phyloP scores from a whole-genome alignment of 352 stramenopile species.

The Phytophthora ramorum region DNA sequence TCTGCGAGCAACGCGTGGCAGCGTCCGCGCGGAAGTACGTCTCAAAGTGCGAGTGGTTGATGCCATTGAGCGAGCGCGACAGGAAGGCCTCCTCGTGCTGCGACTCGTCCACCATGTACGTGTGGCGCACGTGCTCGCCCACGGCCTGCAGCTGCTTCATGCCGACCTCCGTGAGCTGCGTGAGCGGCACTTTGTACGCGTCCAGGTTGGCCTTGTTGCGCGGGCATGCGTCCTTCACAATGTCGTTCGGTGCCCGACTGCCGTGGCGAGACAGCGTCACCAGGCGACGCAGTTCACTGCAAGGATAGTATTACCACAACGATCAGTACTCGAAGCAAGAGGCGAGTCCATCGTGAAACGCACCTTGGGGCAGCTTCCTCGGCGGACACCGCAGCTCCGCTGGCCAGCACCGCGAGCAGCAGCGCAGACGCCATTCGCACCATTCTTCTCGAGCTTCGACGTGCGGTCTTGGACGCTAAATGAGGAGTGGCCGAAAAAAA shows the following conservation, averaged over 20 bases:
- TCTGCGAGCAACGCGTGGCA: slow-evolving; percentile 83
- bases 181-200: slow-evolving; percentile 80
- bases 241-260: slow-evolving; percentile 78
- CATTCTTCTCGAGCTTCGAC: slow-evolving; percentile 10
- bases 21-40: slow-evolving; percentile 87
- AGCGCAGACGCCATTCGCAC: slow-evolving; percentile 21
- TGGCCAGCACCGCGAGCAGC: slow-evolving; percentile 24
- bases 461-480: slow-evolving; percentile 2
- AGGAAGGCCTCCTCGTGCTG: slow-evolving; percentile 64
- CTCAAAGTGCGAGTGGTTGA: slow-evolving; percentile 82
- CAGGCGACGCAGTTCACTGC: slow-evolving; percentile 75
- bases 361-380: slow-evolving; percentile 26
- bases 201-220: slow-evolving; percentile 73
- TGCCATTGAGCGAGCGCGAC: slow-evolving; percentile 71
- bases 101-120: slow-evolving; percentile 63
- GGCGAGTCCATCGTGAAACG: not conserved
- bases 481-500: slow-evolving; percentile 14
- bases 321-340: not conserved
- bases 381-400: slow-evolving; percentile 5
- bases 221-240: slow-evolving; percentile 65
- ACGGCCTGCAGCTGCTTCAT: slow-evolving; percentile 80
- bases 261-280: slow-evolving; percentile 84
- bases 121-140: slow-evolving; percentile 70
- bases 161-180: slow-evolving; percentile 83
- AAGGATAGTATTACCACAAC: not conserved